Evolutionary conservation across 495 filamentous ascomycete genomes (phyloP), one percentile per base, ranked within the genome.

Genomic region (Astrocystis sublimbata): DNA sequence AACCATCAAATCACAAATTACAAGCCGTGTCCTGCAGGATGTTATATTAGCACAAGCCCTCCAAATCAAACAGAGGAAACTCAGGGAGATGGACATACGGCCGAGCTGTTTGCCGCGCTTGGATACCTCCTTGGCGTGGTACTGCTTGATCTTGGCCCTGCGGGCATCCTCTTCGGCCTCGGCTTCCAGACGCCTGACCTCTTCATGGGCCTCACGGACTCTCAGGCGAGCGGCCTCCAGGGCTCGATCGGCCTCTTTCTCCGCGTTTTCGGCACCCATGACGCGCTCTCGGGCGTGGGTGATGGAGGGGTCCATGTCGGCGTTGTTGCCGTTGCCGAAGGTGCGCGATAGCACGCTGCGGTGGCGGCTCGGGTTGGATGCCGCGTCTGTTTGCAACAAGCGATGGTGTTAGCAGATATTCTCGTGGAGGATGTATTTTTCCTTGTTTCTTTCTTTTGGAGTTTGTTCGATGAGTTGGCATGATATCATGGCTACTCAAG

Each of bases 101-200:
- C 86, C 86, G 65, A 89, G 81, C 15, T 81, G 78, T 76, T 86
- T 83, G n/a, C 82, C 86, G 26, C 85, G 74, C 83, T 88, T 88
- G 30, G 81, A 83, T 23, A 90, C 82, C 60, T 79, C 77, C 58
- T 77, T 82, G 0, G 86, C 86, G 64, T 89, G 82, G 60, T 80
- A 78, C 67, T 87, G 83, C 80, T 90, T 90, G 46, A 88, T 85
- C 76, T 83, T 87, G 21, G 87, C 87, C 15, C 67, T 56, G 15
- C 78, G 69, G 42, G 79, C 77, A 77, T 89, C 85, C 69, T 89
- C 85, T 55, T 79, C 76, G 0, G 86, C 87, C 74, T 89, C 87
- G 35, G 77, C 72, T 73, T 89, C 87, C 6, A 90, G 72, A 19
- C 73, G 72, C 75, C 80, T 84, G 7, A 88, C 85, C 60, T 89